Conservation (phyloP, 2,329 filamentous ascomycete genomes). For the Microdochium bolleyi region DNA sequence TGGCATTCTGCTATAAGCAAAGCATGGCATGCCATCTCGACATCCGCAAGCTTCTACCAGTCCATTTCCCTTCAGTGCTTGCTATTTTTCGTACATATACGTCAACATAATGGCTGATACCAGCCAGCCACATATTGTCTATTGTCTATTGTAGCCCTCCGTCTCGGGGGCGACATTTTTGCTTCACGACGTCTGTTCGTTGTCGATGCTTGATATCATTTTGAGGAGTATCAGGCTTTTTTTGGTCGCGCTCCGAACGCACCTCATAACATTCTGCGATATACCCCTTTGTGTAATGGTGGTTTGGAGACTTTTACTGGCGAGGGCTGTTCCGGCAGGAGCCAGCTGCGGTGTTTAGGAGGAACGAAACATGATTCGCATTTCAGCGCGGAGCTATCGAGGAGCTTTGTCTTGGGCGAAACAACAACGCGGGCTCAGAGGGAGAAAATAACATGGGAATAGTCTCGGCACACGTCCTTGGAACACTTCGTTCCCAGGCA, state of each 20-base stretch:
- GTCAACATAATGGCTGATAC: slow-evolving; percentile 8
- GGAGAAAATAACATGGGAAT: background rate
- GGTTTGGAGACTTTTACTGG: background rate
- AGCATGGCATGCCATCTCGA: background rate
- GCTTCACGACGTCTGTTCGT: background rate
- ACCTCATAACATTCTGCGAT: background rate
- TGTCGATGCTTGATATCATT: background rate
- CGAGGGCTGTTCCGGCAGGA: background rate
- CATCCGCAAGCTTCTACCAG: too few species aligned
- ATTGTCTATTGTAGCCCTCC: slow-evolving; percentile 14
- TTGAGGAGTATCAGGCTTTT: background rate
- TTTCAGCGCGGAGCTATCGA: background rate
- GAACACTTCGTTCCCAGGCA: too few species aligned
- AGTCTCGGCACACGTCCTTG: too few species aligned
- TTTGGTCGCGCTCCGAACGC: background rate
- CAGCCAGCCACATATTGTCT: slow-evolving; percentile 16
- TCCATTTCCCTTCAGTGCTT: too few species aligned
- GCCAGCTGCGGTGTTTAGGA: background rate
- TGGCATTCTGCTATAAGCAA: slow-evolving; percentile 21
- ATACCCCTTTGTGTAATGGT: background rate
- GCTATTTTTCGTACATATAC: slow-evolving; percentile 1
- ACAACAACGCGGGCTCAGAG: background rate
- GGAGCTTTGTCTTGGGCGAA: background rate
- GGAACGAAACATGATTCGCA: background rate
- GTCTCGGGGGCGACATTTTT: background rate